Base-by-base conservation (phyloP, 2,329 filamentous ascomycete genomes). In the Clonostachys sp. region DNA sequence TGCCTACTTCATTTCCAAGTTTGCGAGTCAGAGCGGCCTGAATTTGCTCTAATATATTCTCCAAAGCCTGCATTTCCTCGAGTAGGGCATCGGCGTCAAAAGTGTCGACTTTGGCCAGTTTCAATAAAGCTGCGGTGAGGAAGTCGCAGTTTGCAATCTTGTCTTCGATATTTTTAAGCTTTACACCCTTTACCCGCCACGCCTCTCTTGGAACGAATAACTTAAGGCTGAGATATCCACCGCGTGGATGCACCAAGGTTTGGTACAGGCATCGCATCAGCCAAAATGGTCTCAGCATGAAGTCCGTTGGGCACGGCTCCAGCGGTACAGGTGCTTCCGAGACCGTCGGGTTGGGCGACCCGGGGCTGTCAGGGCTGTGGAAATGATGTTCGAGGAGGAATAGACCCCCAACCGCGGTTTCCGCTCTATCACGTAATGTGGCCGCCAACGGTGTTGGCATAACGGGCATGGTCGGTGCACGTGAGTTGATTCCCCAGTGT, bases 221-320 rank as follows among this genome's bases (percentile, higher is more conserved):
- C 57, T 91, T 91, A 18, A 85, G 92, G 46, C 91, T 95, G 17
- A 99, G 62, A 61, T 96, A 99, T 14, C 91, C 94, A 36, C 94
- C 94, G 20, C 90, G 84, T 3, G 92, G 90, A 60, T 99, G 92
- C 16, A 86, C 87, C 41, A 99, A 82, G 0, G 91, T 96, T 63
- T 96, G 90, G 61, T 94, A 95, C 24, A 99, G 77, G 51, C 88
- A 91, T 47, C 94, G 84, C 89, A 99, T 96, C 41, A 99, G 75
- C 94, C 94, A 99, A 66, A 96, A 99, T 3, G 94, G 95, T 17
- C 94, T 84, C n/a, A 97, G 76, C 58, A 96, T 78, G 50, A 86
- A 85, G 39, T 95, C 90, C 35, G 87, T 89, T 1, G 94, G 94
- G 62, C 95, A 99, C 4, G 94, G 88, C 61, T 99, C 94, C 6